Evolutionary conservation across 177 flowering plant species (phyloP).

Genomic region (Vitis hybrid): DNA sequence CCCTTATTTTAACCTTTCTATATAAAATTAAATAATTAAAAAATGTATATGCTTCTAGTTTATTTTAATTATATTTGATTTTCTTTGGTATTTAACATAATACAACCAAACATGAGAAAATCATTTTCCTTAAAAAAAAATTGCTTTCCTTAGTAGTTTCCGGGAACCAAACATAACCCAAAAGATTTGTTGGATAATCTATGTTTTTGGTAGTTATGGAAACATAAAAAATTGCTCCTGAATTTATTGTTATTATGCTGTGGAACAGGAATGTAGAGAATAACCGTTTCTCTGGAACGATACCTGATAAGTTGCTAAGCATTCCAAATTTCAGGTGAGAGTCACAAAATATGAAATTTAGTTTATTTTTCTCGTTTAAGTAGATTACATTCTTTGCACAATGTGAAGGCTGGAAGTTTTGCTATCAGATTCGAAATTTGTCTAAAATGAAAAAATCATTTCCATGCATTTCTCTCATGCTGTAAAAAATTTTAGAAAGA

Average conservation of each 20-base stretch:
- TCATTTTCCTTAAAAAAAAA: too few species aligned
- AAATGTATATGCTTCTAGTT: too few species aligned
- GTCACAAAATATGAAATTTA: background rate
- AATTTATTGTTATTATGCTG: conserved; percentile 1
- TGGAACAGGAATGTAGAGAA: conserved; percentile 75
- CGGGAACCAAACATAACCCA: too few species aligned
- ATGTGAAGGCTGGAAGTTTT: background rate
- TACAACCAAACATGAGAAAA: too few species aligned
- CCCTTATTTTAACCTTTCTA: background rate
- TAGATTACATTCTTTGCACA: background rate
- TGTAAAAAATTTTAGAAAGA: too few species aligned
- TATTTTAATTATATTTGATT: too few species aligned
- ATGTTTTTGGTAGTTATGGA: conserved; percentile 2
- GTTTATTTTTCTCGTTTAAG: background rate
- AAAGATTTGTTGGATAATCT: background rate
- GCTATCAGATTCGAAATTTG: background rate
- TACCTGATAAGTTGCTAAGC: conserved; percentile 64
- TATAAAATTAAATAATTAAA: too few species aligned
- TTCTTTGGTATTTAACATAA: too few species aligned
- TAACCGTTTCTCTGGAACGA: conserved; percentile 78
- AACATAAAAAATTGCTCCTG: too few species aligned
- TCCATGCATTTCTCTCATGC: too few species aligned
- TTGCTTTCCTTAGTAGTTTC: too few species aligned
- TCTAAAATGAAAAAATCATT: too few species aligned
- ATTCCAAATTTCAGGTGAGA: conserved; percentile 84